phyloP scores from a whole-genome alignment of 108 stramenopile species.

The Skeletonema menzelii region DNA sequence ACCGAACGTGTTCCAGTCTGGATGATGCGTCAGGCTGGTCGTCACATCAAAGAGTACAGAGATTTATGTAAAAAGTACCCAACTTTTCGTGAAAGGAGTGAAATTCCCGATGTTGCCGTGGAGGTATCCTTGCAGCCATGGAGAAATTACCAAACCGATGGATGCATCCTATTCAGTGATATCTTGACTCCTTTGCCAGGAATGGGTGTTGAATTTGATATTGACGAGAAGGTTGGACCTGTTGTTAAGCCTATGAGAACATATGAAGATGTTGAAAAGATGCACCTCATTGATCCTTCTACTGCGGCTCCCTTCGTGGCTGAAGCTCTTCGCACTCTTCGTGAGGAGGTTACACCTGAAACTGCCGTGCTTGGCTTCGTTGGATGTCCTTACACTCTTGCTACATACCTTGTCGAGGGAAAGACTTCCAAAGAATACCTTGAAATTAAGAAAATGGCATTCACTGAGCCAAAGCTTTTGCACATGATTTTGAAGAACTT shows the following conservation, averaged over 20 bases:
- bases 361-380: constrained; percentile 98
- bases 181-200: constrained; percentile 98
- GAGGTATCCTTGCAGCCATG: constrained; percentile 98
- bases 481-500: constrained; percentile 89
- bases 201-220: constrained; percentile 96
- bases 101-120: constrained; percentile 97
- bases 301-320: constrained; percentile 89
- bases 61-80: constrained; percentile 95
- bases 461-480: constrained; percentile 86
- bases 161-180: constrained; percentile 97
- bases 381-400: constrained; percentile 98
- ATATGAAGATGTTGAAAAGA: constrained; percentile 73
- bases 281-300: constrained; percentile 85
- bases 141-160: constrained; percentile 95
- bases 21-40: constrained; percentile 99
- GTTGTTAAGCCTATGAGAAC: constrained; percentile 78
- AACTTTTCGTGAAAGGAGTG: constrained; percentile 92
- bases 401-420: constrained; percentile 97
- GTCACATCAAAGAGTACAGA: constrained; percentile 96
- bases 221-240: constrained; percentile 87
- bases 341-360: constrained; percentile 81
- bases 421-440: constrained; percentile 93
- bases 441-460: constrained; percentile 93
- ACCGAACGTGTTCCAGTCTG: constrained; percentile 98
- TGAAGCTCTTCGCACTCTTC: constrained; percentile 85